Conservation (phyloP, 2,329 filamentous ascomycete species). For the Plenodomus biglobosus region DNA sequence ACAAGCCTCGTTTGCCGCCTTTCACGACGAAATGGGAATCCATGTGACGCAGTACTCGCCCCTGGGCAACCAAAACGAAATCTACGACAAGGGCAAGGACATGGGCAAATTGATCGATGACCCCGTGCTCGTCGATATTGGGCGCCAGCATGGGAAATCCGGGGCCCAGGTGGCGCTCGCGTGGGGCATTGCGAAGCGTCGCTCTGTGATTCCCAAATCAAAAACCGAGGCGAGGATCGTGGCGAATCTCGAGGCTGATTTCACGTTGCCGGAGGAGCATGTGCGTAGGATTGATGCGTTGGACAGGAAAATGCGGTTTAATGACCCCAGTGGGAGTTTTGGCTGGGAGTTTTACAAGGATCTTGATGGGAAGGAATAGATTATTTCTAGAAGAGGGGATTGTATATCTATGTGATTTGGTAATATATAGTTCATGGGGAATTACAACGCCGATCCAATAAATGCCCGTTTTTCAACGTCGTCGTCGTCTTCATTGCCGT, state of each 20-base stretch:
- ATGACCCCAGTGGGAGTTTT: constrained; percentile 60
- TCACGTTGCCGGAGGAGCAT: constrained; percentile 70
- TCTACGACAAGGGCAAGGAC: constrained; percentile 34
- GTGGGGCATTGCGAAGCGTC: constrained; percentile 73
- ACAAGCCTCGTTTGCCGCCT: constrained; percentile 27
- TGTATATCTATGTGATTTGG: no score
- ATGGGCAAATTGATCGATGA: constrained; percentile 49
- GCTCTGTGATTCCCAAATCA: constrained; percentile 39
- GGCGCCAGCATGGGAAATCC: constrained; percentile 65
- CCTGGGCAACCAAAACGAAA: constrained; percentile 39
- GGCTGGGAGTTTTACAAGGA: constrained; percentile 61
- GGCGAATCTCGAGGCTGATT: constrained; percentile 59
- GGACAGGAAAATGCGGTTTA: constrained; percentile 65
- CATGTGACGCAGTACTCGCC: constrained; percentile 41
- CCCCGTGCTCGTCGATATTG: constrained; percentile 66
- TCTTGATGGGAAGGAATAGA: constrained; percentile 53
- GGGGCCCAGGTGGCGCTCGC: constrained; percentile 82
- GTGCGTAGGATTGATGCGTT: constrained; percentile 61
- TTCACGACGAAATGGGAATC: constrained; percentile 34
- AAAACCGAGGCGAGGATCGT: constrained; percentile 37
- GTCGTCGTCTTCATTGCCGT: no score
- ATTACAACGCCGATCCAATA: no score
- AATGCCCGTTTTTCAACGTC: no score
- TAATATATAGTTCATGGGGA: no score
- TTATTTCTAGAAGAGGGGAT: no score